Evolutionary conservation across 176 grass and related monocot genomes (phyloP), one percentile per base, ranked within the genome.

Genomic region (Aegilops longissima): DNA sequence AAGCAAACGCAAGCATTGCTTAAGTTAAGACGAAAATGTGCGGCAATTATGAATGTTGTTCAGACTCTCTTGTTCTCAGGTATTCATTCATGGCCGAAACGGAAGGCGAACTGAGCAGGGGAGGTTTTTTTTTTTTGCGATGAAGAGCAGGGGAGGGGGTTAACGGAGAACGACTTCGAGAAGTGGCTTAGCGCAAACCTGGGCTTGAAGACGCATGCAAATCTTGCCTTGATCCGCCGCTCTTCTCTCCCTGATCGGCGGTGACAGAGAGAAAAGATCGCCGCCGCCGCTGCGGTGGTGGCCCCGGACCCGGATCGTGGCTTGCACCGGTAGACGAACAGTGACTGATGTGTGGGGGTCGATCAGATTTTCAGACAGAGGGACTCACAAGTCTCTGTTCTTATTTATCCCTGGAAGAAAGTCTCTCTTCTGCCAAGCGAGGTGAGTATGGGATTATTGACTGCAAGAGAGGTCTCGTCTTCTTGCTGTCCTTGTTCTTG

Each of bases 141-240:
- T 25, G 25, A 25, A 25, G 25, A 25, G 25, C 25, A 25, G 25
- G 25, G 51, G 51, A 54, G 51, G 51, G 51, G 54, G 18, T 21
- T 58, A 59, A 59, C 54, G 8, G 18, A 59, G 18, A 59, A 21
- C 0, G 18, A 59, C 9, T 9, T 59, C 17, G 17, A 59, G 54
- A 62, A 62, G 9, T 62, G n/a, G 21, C 61, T 62, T 2, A 71
- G 73, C 51, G 70, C 86, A 38, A 12, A 83, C 87, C 69, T 66
- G 74, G 64, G 81, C 54, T 84, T 3, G 21, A 75, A 52, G 13
- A 75, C 21, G 61, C 38, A 8, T 21, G 20, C 58, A 20, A 64
- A 63, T 17, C 39, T 38, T 61, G 16, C 44, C 35, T 49, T 9
- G 47, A 25, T 45, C 54, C 9, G 9, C 31, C 18, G 25, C 3